Conservation (phyloP, 2,329 filamentous ascomycete species). For the Nothophaeocryptopus gaeumannii region DNA sequence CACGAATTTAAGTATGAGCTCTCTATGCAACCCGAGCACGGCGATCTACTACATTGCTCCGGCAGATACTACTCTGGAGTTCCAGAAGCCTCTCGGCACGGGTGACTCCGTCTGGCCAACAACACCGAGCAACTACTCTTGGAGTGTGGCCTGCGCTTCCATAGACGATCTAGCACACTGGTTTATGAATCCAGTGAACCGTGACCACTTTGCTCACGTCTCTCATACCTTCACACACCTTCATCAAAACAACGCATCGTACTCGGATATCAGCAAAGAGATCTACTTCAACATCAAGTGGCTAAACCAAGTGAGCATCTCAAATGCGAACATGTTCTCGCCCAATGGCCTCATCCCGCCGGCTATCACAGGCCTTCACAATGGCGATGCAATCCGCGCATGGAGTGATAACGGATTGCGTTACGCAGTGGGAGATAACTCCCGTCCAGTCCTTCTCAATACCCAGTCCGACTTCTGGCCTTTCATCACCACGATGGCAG, state of each 20-base stretch:
- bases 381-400: conserved; percentile 9
- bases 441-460: conserved; percentile 4
- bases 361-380: conserved; percentile 11
- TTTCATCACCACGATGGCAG: conserved; percentile 2
- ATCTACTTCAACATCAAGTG: conserved; percentile 10
- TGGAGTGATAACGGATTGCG: conserved; percentile 5
- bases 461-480: conserved; percentile 1
- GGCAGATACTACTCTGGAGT: conserved; percentile 3
- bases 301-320: conserved; percentile 2
- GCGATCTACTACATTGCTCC: conserved; percentile 9
- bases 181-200: conserved; percentile 8
- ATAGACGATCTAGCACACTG: conserved; percentile 2
- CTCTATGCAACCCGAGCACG: conserved; percentile 7
- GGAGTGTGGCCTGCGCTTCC: conserved; percentile 2
- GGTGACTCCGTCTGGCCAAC: conserved; percentile 5
- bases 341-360: conserved; percentile 6
- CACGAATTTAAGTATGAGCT: not conserved
- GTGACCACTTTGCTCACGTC: conserved; percentile 9
- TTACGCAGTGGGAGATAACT: conserved; percentile 8
- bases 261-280: conserved; percentile 8
- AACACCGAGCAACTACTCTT: conserved; percentile 4
- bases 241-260: conserved; percentile 10
- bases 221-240: conserved; percentile 10
- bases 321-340: not conserved
- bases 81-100: conserved; percentile 7